Evolutionary conservation across 106 monocot genomes (phyloP).

Genomic region (Dendrobium huoshanense): DNA sequence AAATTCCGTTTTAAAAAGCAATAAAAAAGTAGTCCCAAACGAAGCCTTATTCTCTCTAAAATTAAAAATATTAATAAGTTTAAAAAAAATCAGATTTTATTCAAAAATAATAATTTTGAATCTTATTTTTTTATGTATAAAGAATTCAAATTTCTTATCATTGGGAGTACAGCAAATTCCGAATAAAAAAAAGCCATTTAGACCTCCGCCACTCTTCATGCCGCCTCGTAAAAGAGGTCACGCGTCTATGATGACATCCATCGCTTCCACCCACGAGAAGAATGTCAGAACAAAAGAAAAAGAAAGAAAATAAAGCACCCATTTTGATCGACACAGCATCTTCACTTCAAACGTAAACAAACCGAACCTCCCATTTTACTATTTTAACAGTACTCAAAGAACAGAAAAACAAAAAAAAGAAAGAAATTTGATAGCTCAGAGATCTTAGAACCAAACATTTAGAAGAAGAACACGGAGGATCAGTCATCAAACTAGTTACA

Average conservation of each 20-base stretch:
- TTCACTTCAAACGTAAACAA: neutral
- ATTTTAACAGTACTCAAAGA: neutral
- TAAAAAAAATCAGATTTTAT: too few relatives aligned
- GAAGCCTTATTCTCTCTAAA: too few relatives aligned
- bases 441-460: neutral
- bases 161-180: too few relatives aligned
- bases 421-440: too few relatives aligned
- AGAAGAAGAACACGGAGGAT: neutral
- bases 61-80: too few relatives aligned
- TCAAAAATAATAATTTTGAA: too few relatives aligned
- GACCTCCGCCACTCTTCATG: neutral
- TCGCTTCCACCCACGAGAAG: neutral
- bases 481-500: neutral
- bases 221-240: constrained; percentile 1
- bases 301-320: neutral
- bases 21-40: too few relatives aligned
- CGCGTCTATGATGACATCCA: constrained; percentile 5
- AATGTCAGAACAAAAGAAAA: neutral
- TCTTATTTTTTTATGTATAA: too few relatives aligned
- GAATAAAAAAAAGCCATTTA: neutral
- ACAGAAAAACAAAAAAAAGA: neutral
- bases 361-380: neutral
- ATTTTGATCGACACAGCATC: neutral
- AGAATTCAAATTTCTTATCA: too few relatives aligned
- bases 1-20: too few relatives aligned